phyloP scores from a whole-genome alignment of 805 yeast species.

The Wickerhamiella azyma region DNA sequence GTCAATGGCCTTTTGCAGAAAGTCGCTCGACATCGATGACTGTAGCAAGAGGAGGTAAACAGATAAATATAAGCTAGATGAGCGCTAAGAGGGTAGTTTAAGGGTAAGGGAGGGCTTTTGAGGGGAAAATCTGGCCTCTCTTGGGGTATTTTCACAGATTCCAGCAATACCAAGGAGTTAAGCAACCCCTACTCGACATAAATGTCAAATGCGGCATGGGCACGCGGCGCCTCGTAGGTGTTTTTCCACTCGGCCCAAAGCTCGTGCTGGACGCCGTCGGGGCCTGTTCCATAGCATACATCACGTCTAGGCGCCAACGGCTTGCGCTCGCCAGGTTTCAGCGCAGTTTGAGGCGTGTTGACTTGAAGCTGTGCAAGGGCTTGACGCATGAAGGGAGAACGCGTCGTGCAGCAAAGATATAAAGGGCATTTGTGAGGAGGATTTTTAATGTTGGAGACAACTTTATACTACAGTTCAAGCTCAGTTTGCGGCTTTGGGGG shows the following conservation, averaged over 20 bases:
- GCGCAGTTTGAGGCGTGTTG: background rate
- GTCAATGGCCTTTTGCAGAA: conserved; percentile 87
- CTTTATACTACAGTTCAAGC: too few relatives aligned
- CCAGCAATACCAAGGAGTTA: background rate
- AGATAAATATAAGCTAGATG: background rate
- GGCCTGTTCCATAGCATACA: background rate
- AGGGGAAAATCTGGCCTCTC: too few relatives aligned
- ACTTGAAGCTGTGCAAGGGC: background rate
- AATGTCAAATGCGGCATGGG: background rate
- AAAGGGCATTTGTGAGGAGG: too few relatives aligned
- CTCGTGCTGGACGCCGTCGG: background rate
- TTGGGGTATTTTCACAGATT: too few relatives aligned
- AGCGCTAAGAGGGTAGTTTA: too few relatives aligned
- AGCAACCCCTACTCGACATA: background rate
- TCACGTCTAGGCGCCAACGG: background rate
- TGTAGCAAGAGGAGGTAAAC: background rate
- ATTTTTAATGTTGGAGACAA: too few relatives aligned
- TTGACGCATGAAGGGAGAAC: background rate
- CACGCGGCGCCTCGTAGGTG: background rate
- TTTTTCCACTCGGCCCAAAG: background rate
- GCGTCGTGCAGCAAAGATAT: background rate
- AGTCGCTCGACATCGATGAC: conserved; percentile 36
- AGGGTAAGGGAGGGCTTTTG: too few relatives aligned
- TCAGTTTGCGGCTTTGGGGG: too few relatives aligned
- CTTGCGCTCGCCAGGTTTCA: background rate